phyloP scores from a whole-genome alignment of 2,329 filamentous ascomycete genomes.

The Cercospora beticola region DNA sequence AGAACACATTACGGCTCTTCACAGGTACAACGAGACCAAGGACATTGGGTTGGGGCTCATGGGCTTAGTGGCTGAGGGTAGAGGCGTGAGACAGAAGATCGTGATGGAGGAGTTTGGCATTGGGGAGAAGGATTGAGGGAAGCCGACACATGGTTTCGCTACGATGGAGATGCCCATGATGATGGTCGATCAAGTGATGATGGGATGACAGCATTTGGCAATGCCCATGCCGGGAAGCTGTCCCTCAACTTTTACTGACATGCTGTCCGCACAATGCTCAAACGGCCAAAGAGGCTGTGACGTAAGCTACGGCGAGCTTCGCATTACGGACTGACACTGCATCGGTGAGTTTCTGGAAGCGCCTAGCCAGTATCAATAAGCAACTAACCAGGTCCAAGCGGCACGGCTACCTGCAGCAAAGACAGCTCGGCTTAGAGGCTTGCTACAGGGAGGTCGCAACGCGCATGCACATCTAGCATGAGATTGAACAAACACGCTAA shows the following conservation, averaged over 20 bases:
- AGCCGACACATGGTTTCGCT: not conserved
- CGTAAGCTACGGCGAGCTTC: not conserved
- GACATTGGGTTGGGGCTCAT: conserved; percentile 66
- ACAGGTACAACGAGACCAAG: conserved; percentile 70
- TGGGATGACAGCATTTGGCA: not conserved
- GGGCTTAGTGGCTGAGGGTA: conserved; percentile 65
- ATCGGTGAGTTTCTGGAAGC: not conserved
- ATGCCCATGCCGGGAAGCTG: not conserved
- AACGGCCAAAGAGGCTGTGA: not conserved
- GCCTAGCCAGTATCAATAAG: not conserved
- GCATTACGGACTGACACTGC: not conserved
- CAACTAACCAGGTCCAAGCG: not conserved
- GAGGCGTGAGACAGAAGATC: conserved; percentile 55
- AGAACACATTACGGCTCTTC: conserved; percentile 63
- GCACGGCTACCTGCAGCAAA: not conserved
- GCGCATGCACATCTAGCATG: not conserved
- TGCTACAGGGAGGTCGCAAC: not conserved
- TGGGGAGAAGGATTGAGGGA: conserved; percentile 44
- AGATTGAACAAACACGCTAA: not conserved
- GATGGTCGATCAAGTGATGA: not conserved
- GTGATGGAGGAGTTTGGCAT: conserved; percentile 52
- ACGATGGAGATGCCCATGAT: not conserved
- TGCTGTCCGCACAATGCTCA: not conserved
- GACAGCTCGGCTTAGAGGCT: not conserved
- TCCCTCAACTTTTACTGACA: not conserved